Conservation (phyloP, 2,329 filamentous ascomycete genomes). For the Botrytis paeoniae region DNA sequence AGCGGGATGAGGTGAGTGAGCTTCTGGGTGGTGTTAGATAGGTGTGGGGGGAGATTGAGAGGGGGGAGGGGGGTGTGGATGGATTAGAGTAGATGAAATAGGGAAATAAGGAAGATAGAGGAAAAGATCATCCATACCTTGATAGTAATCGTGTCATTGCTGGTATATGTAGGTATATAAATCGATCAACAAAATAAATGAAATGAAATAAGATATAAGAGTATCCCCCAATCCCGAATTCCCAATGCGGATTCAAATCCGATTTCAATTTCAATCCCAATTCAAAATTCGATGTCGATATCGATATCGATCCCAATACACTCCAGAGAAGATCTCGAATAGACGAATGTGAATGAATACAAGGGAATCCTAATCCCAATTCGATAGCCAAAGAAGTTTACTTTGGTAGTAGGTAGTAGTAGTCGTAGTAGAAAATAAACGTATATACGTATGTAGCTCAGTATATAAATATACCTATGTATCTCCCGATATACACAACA, state of each 20-base stretch:
- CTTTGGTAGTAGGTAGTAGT: not conserved
- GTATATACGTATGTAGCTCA: not conserved
- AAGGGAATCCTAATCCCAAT: not conserved
- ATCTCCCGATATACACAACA: not conserved
- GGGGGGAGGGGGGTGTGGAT: too few relatives aligned
- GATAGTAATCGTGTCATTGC: conserved; percentile 4
- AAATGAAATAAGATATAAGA: not conserved
- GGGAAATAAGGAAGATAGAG: too few relatives aligned
- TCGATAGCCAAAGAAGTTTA: not conserved
- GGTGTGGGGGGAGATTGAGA: not conserved
- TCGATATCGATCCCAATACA: not conserved
- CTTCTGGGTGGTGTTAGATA: not conserved
- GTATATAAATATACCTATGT: not conserved
- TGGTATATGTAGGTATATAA: not conserved
- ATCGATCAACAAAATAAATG: not conserved
- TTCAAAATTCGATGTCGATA: not conserved
- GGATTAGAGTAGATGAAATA: not conserved
- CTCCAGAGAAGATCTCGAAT: not conserved
- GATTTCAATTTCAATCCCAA: not conserved
- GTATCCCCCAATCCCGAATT: not conserved
- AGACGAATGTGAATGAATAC: not conserved
- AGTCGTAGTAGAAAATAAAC: not conserved
- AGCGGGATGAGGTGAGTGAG: not conserved
- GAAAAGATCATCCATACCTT: not conserved
- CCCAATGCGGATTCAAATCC: not conserved